A percentile compares a stretch with the other conserved stretches of the same genome.
Conservation (phyloP, 1,139 yeast species). For the Geotrichum macrosporum region DNA sequence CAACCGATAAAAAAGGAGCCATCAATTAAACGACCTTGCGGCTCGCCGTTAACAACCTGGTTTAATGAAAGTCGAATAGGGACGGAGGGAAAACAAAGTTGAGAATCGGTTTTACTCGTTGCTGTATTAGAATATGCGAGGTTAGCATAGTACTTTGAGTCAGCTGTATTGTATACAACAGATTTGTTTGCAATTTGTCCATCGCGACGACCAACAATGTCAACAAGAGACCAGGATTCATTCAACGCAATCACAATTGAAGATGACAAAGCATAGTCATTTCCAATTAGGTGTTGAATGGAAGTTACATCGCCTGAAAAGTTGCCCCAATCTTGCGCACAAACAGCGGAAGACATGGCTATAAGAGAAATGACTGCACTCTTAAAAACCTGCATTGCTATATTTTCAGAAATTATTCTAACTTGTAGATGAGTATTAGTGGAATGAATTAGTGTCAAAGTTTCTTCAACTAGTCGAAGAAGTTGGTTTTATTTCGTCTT, state of each 20-base stretch:
- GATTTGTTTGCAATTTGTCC: slow-evolving; percentile 21
- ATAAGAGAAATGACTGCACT: slow-evolving; percentile 9
- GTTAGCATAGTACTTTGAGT: slow-evolving; percentile 20
- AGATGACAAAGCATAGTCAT: slow-evolving; percentile 19
- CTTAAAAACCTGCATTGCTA: slow-evolving; percentile 4
- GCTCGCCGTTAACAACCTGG: slow-evolving; percentile 5
- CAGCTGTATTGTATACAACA: slow-evolving; percentile 21
- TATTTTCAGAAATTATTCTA: too few relatives aligned
- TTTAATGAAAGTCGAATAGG: slow-evolving; percentile 20
- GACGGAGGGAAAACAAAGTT: slow-evolving; percentile 20
- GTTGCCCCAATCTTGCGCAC: slow-evolving; percentile 21
- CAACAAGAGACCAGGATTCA: slow-evolving; percentile 20
- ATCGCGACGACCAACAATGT: slow-evolving; percentile 18
- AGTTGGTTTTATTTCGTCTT: not conserved
- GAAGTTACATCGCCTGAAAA: slow-evolving; percentile 20
- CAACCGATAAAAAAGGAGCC: slow-evolving; percentile 22
- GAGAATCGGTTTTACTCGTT: slow-evolving; percentile 5
- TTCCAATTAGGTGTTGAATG: slow-evolving; percentile 15
- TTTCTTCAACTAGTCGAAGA: not conserved
- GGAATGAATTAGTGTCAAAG: too few relatives aligned
- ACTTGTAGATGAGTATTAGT: too few relatives aligned
- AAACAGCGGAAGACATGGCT: slow-evolving; percentile 11
- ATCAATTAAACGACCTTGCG: slow-evolving; percentile 16
- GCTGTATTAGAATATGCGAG: slow-evolving; percentile 21
- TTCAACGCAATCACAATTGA: slow-evolving; percentile 15